Evolutionary conservation across 371 early-diverging fungal species (phyloP).

Genomic region (Apophysomyces elegans): DNA sequence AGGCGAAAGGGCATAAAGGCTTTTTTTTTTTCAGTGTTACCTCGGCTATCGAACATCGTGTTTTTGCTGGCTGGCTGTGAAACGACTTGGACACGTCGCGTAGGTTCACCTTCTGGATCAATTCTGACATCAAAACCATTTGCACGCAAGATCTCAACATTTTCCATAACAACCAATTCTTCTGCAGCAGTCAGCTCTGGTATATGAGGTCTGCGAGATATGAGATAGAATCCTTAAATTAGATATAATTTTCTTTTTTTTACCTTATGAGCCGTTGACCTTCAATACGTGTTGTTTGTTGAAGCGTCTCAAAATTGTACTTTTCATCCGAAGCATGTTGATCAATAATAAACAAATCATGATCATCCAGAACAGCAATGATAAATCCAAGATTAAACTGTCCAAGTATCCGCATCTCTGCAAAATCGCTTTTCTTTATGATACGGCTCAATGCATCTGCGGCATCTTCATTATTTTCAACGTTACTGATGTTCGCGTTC

Average conservation of each 20-base stretch:
- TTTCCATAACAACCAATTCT: constrained; percentile 79
- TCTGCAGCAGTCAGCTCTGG: constrained; percentile 81
- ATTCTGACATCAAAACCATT: constrained; percentile 83
- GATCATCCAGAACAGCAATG: constrained; percentile 64
- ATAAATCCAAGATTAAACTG: constrained; percentile 99
- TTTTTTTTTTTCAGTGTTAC: constrained; percentile 15
- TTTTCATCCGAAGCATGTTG: constrained; percentile 99
- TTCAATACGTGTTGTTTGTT: constrained; percentile 60
- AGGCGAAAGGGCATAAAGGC: constrained; percentile 8
- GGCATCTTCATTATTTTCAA: constrained; percentile 54
- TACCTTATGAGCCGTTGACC: constrained; percentile 63
- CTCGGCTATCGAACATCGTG: constrained; percentile 62
- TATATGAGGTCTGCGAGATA: constrained; percentile 30
- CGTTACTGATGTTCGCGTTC: constrained; percentile 48
- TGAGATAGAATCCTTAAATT: not conserved
- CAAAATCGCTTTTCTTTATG: constrained; percentile 85
- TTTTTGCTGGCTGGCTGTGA: constrained; percentile 70
- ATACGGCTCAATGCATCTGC: constrained; percentile 59
- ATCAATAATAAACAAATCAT: constrained; percentile 93
- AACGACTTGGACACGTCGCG: constrained; percentile 64
- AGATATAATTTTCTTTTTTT: not conserved
- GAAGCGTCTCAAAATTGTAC: constrained; percentile 90
- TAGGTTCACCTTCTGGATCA: constrained; percentile 60
- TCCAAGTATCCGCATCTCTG: constrained; percentile 85
- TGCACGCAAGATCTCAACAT: constrained; percentile 66